These are phyloP conservation scores for Dimargaris cristalligena DNA, from an alignment of 192 early-diverging fungal species.

Conservation along the genomic window DNA sequence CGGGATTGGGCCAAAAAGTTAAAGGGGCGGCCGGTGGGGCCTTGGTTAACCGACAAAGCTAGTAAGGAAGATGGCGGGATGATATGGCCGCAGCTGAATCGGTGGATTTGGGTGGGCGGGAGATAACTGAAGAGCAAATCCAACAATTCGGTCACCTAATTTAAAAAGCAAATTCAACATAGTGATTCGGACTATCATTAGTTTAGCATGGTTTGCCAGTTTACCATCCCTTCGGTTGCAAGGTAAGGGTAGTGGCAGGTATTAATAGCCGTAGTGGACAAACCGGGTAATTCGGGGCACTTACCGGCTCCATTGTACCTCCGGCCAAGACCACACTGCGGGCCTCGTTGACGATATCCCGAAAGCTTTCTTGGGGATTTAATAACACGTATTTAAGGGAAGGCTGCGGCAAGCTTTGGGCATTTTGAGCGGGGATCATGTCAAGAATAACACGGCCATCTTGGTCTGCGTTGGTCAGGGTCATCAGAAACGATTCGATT, in stretches of 20 bases:
- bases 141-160: constrained; percentile 26
- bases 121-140: constrained; percentile 37
- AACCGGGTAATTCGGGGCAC: constrained; percentile 14
- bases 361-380: constrained; percentile 66
- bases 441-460: constrained; percentile 53
- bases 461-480: constrained; percentile 36
- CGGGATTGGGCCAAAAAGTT: constrained; percentile 25
- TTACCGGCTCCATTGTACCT: constrained; percentile 82
- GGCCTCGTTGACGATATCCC: constrained; percentile 57
- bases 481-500: constrained; percentile 36
- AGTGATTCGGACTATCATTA: too few species aligned
- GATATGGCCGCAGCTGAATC: constrained; percentile 76
- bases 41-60: constrained; percentile 38
- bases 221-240: too few species aligned
- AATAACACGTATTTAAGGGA: constrained; percentile 67
- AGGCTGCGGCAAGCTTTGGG: background rate
- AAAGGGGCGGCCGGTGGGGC: constrained; percentile 47
- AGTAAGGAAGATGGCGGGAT: constrained; percentile 61
- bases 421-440: constrained; percentile 9
- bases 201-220: too few species aligned
- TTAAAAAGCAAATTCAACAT: too few species aligned
- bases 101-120: constrained; percentile 23
- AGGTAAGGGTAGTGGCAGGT: too few species aligned
- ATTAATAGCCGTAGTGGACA: too few species aligned
- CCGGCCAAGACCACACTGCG: constrained; percentile 74